phyloP scores from a whole-genome alignment of 202 grass and related monocot species.

The Tripidium arundinaceum region DNA sequence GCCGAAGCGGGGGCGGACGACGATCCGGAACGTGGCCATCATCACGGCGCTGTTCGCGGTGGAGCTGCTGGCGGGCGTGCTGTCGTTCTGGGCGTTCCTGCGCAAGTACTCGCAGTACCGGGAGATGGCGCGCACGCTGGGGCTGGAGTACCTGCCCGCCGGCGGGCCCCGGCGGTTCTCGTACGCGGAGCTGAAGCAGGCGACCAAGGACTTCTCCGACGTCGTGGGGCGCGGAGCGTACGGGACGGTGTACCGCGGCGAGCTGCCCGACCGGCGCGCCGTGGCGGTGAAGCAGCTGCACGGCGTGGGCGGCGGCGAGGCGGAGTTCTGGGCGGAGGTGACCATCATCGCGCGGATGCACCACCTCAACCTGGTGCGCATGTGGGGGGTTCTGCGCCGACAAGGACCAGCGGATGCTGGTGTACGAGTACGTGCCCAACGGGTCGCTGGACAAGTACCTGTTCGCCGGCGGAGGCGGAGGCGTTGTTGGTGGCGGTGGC shows the following conservation, averaged over 20 bases:
- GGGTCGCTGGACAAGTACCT: slow-evolving; percentile 44
- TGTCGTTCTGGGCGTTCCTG: slow-evolving; percentile 95
- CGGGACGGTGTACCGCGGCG: slow-evolving; percentile 69
- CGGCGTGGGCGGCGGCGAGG: slow-evolving; percentile 75
- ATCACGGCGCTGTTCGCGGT: slow-evolving; percentile 61
- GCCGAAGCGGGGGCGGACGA: slow-evolving; percentile 33
- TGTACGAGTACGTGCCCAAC: slow-evolving; percentile 42
- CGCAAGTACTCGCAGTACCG: slow-evolving; percentile 93
- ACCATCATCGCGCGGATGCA: slow-evolving; percentile 96
- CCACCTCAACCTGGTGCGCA: slow-evolving; percentile 90
- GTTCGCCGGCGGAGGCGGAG: neutral
- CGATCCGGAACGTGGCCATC: slow-evolving; percentile 59
- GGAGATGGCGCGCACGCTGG: slow-evolving; percentile 83
- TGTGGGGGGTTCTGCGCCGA: slow-evolving; percentile 99
- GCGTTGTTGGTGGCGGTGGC: too few species aligned
- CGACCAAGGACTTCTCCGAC: slow-evolving; percentile 83
- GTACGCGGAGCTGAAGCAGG: slow-evolving; percentile 77
- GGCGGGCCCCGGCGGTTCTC: slow-evolving; percentile 81
- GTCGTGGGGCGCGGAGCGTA: slow-evolving; percentile 69
- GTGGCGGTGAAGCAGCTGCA: slow-evolving; percentile 85
- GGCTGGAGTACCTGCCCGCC: slow-evolving; percentile 73
- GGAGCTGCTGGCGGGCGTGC: slow-evolving; percentile 70
- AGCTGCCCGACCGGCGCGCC: slow-evolving; percentile 75
- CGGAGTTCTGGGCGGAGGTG: slow-evolving; percentile 95
- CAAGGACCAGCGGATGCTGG: slow-evolving; percentile 78